A percentile compares a stretch with the other conserved stretches of the same genome.
Evolutionary conservation across 495 filamentous ascomycete species (phyloP).

Genomic region (Aspergillus biplanus): DNA sequence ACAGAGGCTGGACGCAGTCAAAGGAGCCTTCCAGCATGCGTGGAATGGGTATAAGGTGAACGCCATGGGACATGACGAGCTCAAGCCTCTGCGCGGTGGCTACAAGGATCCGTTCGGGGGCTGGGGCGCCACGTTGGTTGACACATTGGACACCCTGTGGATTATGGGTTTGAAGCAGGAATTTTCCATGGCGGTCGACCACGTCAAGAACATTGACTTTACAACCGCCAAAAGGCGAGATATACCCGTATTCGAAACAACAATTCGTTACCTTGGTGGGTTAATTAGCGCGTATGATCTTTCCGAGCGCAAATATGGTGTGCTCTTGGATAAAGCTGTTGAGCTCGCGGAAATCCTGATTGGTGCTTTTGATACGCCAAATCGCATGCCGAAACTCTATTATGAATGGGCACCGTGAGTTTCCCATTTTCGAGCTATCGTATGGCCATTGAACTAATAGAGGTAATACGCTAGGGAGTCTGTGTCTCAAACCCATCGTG

Average conservation of each 20-base stretch:
- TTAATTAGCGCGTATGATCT: constrained; percentile 84
- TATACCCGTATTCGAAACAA: constrained; percentile 85
- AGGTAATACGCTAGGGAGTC: constrained; percentile 45
- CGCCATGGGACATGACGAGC: constrained; percentile 81
- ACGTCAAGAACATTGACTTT: constrained; percentile 84
- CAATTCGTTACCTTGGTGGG: constrained; percentile 85
- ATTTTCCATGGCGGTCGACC: constrained; percentile 82
- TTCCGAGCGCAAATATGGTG: constrained; percentile 64
- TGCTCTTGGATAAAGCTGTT: constrained; percentile 82
- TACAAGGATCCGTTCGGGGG: constrained; percentile 81
- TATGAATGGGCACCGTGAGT: constrained; percentile 82
- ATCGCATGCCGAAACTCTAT: constrained; percentile 88
- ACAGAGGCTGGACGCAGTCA: constrained; percentile 64
- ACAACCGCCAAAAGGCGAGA: constrained; percentile 66
- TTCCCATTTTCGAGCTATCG: not conserved
- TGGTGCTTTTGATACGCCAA: constrained; percentile 93
- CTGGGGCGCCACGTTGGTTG: constrained; percentile 94
- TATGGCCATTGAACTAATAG: not conserved
- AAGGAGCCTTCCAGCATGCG: constrained; percentile 67
- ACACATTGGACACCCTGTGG: constrained; percentile 93
- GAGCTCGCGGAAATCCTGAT: constrained; percentile 90
- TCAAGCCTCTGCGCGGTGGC: constrained; percentile 66
- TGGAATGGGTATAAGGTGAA: constrained; percentile 75
- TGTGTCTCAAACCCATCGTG: constrained; percentile 67
- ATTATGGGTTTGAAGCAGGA: constrained; percentile 92